phyloP scores from a whole-genome alignment of 1,139 yeast genomes.

The Yamadazyma siamensis region DNA sequence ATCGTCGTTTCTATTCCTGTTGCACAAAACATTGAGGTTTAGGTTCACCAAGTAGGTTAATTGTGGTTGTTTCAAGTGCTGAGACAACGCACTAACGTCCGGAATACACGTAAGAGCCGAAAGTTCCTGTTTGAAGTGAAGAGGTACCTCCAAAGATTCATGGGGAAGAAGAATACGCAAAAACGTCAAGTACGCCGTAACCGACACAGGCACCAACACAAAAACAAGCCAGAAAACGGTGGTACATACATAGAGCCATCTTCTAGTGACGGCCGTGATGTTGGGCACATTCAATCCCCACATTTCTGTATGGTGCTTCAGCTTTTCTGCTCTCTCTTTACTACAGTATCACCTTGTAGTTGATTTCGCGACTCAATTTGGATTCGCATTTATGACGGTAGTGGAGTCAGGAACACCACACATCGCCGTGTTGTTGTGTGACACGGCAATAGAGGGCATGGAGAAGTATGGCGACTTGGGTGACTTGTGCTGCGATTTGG shows the following conservation, averaged over 20 bases:
- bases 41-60: conserved; percentile 14
- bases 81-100: no score
- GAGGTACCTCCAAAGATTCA: conserved; percentile 13
- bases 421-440: conserved; percentile 47
- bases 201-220: conserved; percentile 23
- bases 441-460: conserved; percentile 34
- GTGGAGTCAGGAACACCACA: conserved; percentile 13
- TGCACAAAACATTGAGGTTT: conserved; percentile 15
- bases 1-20: conserved; percentile 16
- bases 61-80: conserved; percentile 10
- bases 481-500: conserved; percentile 36
- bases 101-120: conserved; percentile 1
- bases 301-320: conserved; percentile 5
- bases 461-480: conserved; percentile 50
- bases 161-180: conserved; percentile 23
- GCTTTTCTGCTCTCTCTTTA: no score
- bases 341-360: no score
- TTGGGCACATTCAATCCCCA: conserved; percentile 6
- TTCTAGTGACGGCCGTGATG: conserved; percentile 7
- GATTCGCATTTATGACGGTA: no score
- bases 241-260: conserved; percentile 19
- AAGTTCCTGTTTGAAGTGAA: conserved; percentile 1
- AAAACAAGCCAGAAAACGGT: conserved; percentile 16
- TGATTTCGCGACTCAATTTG: no score
- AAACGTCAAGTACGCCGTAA: conserved; percentile 24